Conservation (phyloP, 2,329 filamentous ascomycete species). For the Cryphonectria parasitica region DNA sequence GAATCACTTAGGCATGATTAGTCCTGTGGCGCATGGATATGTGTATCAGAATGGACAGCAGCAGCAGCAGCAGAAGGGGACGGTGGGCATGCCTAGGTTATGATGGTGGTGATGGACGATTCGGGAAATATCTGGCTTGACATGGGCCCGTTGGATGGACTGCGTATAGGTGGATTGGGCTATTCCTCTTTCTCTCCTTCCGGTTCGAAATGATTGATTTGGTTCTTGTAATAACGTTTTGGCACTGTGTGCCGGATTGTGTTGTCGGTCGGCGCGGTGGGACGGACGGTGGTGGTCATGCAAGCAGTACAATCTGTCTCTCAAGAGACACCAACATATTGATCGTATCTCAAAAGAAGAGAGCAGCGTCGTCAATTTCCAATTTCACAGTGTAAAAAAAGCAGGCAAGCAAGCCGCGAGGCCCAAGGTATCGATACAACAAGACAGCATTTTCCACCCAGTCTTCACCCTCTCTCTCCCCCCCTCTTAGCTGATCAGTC, state of each 20-base stretch:
- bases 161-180: neutral
- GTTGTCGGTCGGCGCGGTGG: neutral
- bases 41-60: conserved; percentile 54
- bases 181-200: neutral
- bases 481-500: neutral
- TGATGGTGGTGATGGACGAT: conserved; percentile 34
- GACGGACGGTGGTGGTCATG: neutral
- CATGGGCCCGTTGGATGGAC: neutral
- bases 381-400: neutral
- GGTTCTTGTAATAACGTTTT: neutral
- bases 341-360: neutral
- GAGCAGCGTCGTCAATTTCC: neutral
- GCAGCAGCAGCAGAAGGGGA: conserved; percentile 29
- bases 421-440: conserved; percentile 3
- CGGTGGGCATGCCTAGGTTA: conserved; percentile 39
- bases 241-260: neutral
- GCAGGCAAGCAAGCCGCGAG: neutral
- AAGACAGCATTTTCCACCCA: neutral
- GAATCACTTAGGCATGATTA: conserved; percentile 34
- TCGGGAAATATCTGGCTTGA: neutral
- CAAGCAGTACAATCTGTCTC: neutral
- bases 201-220: neutral
- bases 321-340: neutral
- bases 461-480: neutral
- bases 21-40: conserved; percentile 64